These are phyloP conservation scores for Globisporangium nunn DNA, from an alignment of 352 stramenopile species.

Conservation along the genomic window DNA sequence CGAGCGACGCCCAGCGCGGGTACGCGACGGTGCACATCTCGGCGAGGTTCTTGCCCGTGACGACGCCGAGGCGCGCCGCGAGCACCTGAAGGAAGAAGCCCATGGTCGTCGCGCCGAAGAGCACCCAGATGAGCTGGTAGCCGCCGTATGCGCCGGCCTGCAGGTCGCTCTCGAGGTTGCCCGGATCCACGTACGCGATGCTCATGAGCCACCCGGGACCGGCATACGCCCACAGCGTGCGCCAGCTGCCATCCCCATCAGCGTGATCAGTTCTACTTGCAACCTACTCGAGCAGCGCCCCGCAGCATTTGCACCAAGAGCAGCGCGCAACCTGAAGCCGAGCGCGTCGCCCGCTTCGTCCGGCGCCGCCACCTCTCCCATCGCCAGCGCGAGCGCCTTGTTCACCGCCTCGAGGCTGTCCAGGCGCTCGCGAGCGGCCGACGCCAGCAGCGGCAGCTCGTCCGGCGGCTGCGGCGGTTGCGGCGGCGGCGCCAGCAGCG, in stretches of 20 bases:
- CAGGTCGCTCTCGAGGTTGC: slow-evolving; percentile 94
- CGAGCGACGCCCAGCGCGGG: slow-evolving; percentile 61
- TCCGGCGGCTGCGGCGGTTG: not conserved
- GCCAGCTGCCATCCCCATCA: slow-evolving; percentile 28
- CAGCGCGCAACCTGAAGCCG: slow-evolving; percentile 12
- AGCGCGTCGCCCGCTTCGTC: slow-evolving; percentile 32
- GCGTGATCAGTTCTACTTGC: not conserved
- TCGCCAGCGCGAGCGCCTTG: slow-evolving; percentile 39
- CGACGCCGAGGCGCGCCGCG: slow-evolving; percentile 88
- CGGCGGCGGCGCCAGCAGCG: slow-evolving; percentile 15
- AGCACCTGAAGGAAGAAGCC: slow-evolving; percentile 92
- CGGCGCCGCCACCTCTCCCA: slow-evolving; percentile 43
- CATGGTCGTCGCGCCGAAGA: slow-evolving; percentile 87
- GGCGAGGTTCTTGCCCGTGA: slow-evolving; percentile 89
- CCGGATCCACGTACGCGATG: slow-evolving; percentile 94
- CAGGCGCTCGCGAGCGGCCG: slow-evolving; percentile 3
- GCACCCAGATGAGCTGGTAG: slow-evolving; percentile 91
- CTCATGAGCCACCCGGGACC: slow-evolving; percentile 89
- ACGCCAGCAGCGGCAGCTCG: not conserved
- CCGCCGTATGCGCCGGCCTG: slow-evolving; percentile 87
- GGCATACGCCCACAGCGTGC: slow-evolving; percentile 75
- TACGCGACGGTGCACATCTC: slow-evolving; percentile 84
- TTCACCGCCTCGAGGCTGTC: slow-evolving; percentile 39
- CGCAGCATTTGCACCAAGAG: too few relatives aligned
- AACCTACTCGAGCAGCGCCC: not conserved